These are phyloP conservation scores for Aureobasidium lini DNA, from an alignment of 2,329 filamentous ascomycete species.

Conservation along the genomic window DNA sequence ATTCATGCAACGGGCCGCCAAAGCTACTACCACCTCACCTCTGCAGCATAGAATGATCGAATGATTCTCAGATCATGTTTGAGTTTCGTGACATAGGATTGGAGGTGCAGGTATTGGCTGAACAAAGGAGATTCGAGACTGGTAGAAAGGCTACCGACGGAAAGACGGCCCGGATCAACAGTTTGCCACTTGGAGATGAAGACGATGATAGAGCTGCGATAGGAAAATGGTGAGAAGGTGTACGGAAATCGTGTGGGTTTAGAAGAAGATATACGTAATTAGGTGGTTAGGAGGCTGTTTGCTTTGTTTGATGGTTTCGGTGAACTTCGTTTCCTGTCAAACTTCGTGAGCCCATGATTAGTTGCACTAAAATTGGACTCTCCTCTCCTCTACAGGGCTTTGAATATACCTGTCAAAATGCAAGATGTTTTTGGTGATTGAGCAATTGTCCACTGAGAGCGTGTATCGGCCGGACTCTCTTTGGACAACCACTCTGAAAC, in stretches of 20 bases:
- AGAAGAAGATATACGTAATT: background rate
- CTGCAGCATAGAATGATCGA: background rate
- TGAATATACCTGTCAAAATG: too few relatives aligned
- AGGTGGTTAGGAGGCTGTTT: background rate
- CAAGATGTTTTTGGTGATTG: too few relatives aligned
- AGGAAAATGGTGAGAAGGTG: background rate
- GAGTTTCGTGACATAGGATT: background rate
- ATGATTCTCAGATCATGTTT: background rate
- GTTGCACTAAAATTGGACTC: too few relatives aligned
- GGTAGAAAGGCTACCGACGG: background rate
- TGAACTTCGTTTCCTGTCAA: background rate
- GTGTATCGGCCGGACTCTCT: too few relatives aligned
- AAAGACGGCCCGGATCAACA: background rate
- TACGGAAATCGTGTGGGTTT: background rate
- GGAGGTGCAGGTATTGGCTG: background rate
- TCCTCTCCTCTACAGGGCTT: too few relatives aligned
- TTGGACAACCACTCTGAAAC: too few relatives aligned
- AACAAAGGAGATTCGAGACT: background rate
- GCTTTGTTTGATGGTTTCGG: background rate
- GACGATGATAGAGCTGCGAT: background rate
- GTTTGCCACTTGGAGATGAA: background rate
- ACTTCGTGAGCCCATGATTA: background rate
- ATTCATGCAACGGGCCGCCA: conserved; percentile 1
- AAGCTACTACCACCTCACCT: too few relatives aligned
- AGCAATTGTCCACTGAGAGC: too few relatives aligned